Evolutionary conservation across 2,329 filamentous ascomycete genomes (phyloP).

Genomic region (Colletotrichum somersetense): DNA sequence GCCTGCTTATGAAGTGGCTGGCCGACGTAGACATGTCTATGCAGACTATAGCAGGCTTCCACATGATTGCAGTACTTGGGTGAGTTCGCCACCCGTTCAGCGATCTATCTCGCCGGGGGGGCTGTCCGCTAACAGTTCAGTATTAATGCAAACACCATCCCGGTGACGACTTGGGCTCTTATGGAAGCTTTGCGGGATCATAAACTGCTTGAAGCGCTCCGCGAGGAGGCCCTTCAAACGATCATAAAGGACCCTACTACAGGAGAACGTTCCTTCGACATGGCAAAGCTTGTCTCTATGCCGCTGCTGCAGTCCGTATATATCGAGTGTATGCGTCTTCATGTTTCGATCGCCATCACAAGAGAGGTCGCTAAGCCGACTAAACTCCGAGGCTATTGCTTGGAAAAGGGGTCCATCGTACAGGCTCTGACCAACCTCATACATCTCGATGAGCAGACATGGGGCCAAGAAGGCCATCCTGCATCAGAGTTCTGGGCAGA

Average conservation of each 20-base stretch:
- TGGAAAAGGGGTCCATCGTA: constrained; percentile 43
- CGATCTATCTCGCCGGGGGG: fast-evolving
- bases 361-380: constrained; percentile 44
- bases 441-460: constrained; percentile 41
- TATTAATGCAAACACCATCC: constrained; percentile 48
- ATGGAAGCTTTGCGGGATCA: constrained; percentile 47
- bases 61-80: constrained; percentile 29
- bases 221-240: constrained; percentile 43
- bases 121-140: constrained; percentile 11
- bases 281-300: constrained; percentile 41
- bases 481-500: constrained; percentile 42
- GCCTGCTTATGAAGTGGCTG: constrained; percentile 44
- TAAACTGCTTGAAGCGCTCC: constrained; percentile 42
- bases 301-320: constrained; percentile 48
- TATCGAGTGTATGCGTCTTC: constrained; percentile 47
- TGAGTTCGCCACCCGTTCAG: background rate
- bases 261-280: constrained; percentile 40
- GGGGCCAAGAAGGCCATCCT: constrained; percentile 27
- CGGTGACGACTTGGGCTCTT: constrained; percentile 47
- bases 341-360: constrained; percentile 45
- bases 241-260: constrained; percentile 33
- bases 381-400: constrained; percentile 38
- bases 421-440: constrained; percentile 45
- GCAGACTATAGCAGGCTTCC: constrained; percentile 34
- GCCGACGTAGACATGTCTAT: constrained; percentile 41